Percentiles rank a stretch among this genome's conserved stretches.
Conservation (phyloP, 805 yeast genomes). For the Groenewaldozyma salmanticensis region DNA sequence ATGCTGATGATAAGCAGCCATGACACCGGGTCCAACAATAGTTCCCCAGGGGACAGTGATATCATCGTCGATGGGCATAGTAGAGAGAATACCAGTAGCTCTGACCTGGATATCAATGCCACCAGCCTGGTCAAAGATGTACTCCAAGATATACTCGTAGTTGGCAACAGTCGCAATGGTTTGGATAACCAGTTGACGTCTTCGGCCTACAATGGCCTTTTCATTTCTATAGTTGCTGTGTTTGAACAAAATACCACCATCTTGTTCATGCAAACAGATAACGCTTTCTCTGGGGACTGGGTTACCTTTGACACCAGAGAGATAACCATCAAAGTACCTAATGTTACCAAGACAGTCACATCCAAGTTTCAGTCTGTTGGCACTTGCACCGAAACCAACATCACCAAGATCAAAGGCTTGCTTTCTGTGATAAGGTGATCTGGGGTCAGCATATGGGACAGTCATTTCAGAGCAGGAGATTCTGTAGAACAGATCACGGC, state of each 20-base stretch:
- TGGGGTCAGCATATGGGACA: slow-evolving; percentile 80
- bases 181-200: slow-evolving; percentile 72
- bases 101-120: slow-evolving; percentile 68
- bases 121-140: slow-evolving; percentile 69
- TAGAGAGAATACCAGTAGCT: slow-evolving; percentile 80
- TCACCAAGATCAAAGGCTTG: slow-evolving; percentile 84
- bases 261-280: slow-evolving; percentile 78
- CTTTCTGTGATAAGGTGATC: slow-evolving; percentile 76
- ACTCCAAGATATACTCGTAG: slow-evolving; percentile 68
- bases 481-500: slow-evolving; percentile 67
- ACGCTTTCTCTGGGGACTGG: slow-evolving; percentile 56
- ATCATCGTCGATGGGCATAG: slow-evolving; percentile 70
- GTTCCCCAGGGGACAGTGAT: slow-evolving; percentile 61
- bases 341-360: slow-evolving; percentile 81
- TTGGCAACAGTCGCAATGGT: slow-evolving; percentile 80
- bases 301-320: slow-evolving; percentile 51
- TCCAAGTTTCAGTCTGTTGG: slow-evolving; percentile 60
- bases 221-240: slow-evolving; percentile 72
- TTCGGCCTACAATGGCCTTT: slow-evolving; percentile 56
- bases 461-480: slow-evolving; percentile 74
- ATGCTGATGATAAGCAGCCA: slow-evolving; percentile 83
- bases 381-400: slow-evolving; percentile 71
- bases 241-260: slow-evolving; percentile 67
- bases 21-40: slow-evolving; percentile 65
- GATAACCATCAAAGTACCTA: slow-evolving; percentile 59